Conservation (phyloP, 768 basidiomycete genomes). For the Amanita inopinata region DNA sequence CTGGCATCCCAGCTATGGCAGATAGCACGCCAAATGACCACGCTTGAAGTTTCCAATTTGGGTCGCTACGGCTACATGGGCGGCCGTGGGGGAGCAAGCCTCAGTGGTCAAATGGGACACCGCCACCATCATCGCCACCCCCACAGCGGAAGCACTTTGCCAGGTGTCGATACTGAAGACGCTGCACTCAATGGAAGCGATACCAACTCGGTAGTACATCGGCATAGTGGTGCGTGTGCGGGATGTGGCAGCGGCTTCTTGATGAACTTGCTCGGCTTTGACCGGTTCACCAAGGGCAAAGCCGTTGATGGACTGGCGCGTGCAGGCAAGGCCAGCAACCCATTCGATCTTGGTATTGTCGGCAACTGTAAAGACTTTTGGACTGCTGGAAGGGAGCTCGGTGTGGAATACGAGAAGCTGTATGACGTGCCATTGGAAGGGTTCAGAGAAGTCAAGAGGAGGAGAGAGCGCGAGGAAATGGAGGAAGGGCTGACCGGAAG, state of each 20-base stretch:
- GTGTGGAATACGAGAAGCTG: conserved; percentile 82
- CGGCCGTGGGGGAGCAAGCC: conserved; percentile 64
- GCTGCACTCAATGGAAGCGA: conserved; percentile 27
- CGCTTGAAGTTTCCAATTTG: conserved; percentile 90
- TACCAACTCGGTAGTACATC: conserved; percentile 27
- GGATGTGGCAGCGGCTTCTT: conserved; percentile 58
- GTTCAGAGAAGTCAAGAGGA: conserved; percentile 62
- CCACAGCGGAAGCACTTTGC: conserved; percentile 20
- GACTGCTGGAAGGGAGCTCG: conserved; percentile 74
- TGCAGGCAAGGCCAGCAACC: conserved; percentile 72
- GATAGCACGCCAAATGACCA: conserved; percentile 89
- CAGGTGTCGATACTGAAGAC: conserved; percentile 40
- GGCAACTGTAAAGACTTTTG: conserved; percentile 92
- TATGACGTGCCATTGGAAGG: conserved; percentile 89
- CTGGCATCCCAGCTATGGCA: conserved; percentile 88
- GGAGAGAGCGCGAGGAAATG: conserved; percentile 44
- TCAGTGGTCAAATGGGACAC: conserved; percentile 72
- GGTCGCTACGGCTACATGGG: conserved; percentile 97
- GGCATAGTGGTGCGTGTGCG: conserved; percentile 33
- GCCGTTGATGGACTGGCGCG: conserved; percentile 80
- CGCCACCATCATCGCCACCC: conserved; percentile 34
- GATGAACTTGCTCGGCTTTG: conserved; percentile 86
- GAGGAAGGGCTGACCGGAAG: conserved; percentile 13
- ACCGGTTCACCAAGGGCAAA: conserved; percentile 87
- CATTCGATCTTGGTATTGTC: conserved; percentile 77